Conservation (phyloP, 352 stramenopile genomes). For the Chrysophaeum taylorii region DNA sequence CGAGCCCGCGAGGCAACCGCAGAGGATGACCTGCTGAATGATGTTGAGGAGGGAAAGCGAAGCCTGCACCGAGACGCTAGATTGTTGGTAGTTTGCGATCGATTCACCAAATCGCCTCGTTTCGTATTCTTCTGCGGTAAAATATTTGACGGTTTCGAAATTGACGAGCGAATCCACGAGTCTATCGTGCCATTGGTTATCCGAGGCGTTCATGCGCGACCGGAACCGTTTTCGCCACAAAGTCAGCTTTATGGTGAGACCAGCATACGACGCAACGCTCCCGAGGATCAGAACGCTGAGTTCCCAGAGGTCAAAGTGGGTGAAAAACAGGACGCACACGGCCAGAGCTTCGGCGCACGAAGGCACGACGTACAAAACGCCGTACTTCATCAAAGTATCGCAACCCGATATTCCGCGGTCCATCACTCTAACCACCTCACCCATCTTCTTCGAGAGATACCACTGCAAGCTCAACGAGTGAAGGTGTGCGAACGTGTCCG, state of each 20-base stretch:
- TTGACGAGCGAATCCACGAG: slow-evolving; percentile 92
- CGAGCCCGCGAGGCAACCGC: slow-evolving; percentile 52
- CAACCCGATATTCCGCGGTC: slow-evolving; percentile 67
- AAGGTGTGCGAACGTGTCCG: slow-evolving; percentile 89
- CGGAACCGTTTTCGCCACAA: slow-evolving; percentile 95
- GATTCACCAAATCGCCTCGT: slow-evolving; percentile 67
- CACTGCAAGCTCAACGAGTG: slow-evolving; percentile 90
- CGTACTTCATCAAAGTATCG: slow-evolving; percentile 84
- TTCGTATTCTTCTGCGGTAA: slow-evolving; percentile 84
- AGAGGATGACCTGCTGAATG: slow-evolving; percentile 78
- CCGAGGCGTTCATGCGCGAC: slow-evolving; percentile 54
- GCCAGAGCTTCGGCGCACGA: slow-evolving; percentile 75
- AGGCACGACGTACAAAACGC: slow-evolving; percentile 90
- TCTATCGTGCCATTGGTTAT: slow-evolving; percentile 95
- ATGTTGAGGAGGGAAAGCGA: slow-evolving; percentile 88
- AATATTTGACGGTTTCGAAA: slow-evolving; percentile 97
- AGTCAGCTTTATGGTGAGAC: slow-evolving; percentile 89
- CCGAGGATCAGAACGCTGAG: slow-evolving; percentile 82
- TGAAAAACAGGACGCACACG: slow-evolving; percentile 78
- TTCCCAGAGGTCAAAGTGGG: slow-evolving; percentile 80
- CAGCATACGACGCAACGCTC: slow-evolving; percentile 86
- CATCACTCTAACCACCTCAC: slow-evolving; percentile 86
- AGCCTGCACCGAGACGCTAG: slow-evolving; percentile 78
- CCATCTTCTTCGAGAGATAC: slow-evolving; percentile 94
- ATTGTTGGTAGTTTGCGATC: slow-evolving; percentile 81